Base-by-base conservation (phyloP, 352 stramenopile genomes). In the Saprolegnia diclina region DNA sequence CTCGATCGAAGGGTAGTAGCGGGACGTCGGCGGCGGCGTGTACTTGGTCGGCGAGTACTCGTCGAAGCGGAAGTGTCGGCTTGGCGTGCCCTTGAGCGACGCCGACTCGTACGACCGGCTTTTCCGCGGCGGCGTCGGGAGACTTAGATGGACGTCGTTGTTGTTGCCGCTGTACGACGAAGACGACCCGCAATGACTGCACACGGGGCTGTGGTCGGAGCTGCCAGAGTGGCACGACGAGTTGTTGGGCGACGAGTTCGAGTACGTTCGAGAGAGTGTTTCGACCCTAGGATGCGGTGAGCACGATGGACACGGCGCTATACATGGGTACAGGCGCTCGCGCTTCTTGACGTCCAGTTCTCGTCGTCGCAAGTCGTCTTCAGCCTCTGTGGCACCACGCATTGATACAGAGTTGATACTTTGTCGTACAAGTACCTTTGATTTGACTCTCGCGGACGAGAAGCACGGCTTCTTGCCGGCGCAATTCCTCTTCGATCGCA, bases 361-460 rank as follows among this genome's bases (percentile, higher is more conserved):
- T n/a, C 84, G 80, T 55, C 85, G 82, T 71, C 82, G 75, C 50
- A 87, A 88, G 65, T 93, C 83, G n/a, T 87, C 77, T 35, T 94
- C 85, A 18, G 89, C 71, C 64, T 94, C 85, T 90, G 59, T 5
- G 4, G 44, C n/a, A n/a, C n/a, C 40, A 72, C 32, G 5, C 16
- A 32, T 55, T 37, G 35, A 19, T 26, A 32, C 32, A 16, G 2
- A 22, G 42, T 9, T 16, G 59, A 64, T 32, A 16, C 14, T 65
- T 48, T 16, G 4, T 1, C 3, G 21, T 4, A 65, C 54, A 55
- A 54, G 55, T 69, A 90, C 84, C 85, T 79, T 91, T 91, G 50
- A 94, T 75, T 68, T 92, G 91, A 68, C 89, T 92, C 65, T 94
- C 87, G 50, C 87, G 83, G 14, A 86, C 87, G 56, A 90, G 83